These are phyloP conservation scores for Puccinia coronata DNA, from an alignment of 1,284 basidiomycete genomes.

Conservation along the genomic window DNA sequence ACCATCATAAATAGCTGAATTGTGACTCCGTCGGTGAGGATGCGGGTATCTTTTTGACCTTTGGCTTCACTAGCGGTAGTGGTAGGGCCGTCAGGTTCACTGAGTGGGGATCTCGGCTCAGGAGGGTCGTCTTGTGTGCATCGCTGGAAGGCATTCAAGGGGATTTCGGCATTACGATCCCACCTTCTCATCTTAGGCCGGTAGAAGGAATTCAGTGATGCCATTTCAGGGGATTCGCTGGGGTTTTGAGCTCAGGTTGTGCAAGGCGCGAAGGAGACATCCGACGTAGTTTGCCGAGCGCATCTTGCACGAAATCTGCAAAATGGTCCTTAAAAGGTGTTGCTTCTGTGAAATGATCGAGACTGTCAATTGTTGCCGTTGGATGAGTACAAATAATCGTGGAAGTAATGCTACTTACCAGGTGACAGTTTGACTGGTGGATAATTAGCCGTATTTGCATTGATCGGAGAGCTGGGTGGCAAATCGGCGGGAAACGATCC, in stretches of 20 bases:
- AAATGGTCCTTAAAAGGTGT: background rate
- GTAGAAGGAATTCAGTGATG: background rate
- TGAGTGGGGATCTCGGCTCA: too few relatives aligned
- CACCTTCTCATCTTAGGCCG: too few relatives aligned
- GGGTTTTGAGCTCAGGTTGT: background rate
- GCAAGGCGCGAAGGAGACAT: background rate
- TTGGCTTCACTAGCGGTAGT: too few relatives aligned
- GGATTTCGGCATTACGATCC: too few relatives aligned
- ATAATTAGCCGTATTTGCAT: background rate
- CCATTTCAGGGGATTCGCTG: background rate
- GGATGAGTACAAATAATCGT: too few relatives aligned
- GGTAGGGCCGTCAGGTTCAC: too few relatives aligned
- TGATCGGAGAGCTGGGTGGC: background rate
- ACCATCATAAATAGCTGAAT: too few relatives aligned
- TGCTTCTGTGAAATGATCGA: background rate
- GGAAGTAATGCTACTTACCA: too few relatives aligned
- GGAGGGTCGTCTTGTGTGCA: too few relatives aligned
- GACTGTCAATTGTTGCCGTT: background rate
- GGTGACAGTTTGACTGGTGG: background rate
- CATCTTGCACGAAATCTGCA: background rate
- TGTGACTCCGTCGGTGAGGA: too few relatives aligned
- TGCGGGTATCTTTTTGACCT: too few relatives aligned
- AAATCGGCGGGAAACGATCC: background rate
- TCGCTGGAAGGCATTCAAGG: too few relatives aligned
- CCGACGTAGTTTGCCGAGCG: background rate